These are phyloP conservation scores for Solanum arcanum DNA, from an alignment of 257 asterid species.

Conservation along the genomic window DNA sequence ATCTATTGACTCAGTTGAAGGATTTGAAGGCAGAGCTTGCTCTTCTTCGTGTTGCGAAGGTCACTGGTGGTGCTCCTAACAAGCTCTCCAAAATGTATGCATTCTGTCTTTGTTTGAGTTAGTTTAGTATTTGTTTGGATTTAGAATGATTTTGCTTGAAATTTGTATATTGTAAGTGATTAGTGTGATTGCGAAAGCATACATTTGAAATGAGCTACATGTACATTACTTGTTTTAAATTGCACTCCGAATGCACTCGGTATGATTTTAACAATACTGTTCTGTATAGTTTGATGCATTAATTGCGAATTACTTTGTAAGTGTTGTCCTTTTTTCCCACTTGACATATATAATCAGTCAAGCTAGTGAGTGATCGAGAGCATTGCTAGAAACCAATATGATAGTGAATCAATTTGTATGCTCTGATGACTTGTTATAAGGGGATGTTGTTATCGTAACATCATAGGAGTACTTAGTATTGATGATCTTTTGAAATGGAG, in stretches of 20 bases:
- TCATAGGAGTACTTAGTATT: background rate
- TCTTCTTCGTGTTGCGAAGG: constrained; percentile 46
- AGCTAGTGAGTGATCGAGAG: background rate
- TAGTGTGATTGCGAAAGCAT: background rate
- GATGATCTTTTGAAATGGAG: background rate
- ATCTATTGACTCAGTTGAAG: constrained; percentile 36
- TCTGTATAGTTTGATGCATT: background rate
- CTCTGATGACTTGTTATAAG: background rate
- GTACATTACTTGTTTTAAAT: background rate
- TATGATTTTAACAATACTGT: background rate
- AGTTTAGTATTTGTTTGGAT: background rate
- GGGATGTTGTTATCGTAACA: background rate
- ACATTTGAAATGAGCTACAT: background rate
- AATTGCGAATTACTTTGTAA: background rate
- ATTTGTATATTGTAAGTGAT: background rate
- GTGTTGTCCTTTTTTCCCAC: background rate
- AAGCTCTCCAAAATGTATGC: constrained; percentile 41
- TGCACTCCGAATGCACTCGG: background rate
- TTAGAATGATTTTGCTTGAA: background rate
- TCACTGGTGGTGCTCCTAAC: constrained; percentile 61
- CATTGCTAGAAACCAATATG: background rate
- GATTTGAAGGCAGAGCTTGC: constrained; percentile 52
- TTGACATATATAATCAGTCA: background rate
- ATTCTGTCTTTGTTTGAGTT: background rate
- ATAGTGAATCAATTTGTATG: background rate